Conservation (phyloP, 805 yeast species). For the Schizosaccharomyces octosporus region DNA sequence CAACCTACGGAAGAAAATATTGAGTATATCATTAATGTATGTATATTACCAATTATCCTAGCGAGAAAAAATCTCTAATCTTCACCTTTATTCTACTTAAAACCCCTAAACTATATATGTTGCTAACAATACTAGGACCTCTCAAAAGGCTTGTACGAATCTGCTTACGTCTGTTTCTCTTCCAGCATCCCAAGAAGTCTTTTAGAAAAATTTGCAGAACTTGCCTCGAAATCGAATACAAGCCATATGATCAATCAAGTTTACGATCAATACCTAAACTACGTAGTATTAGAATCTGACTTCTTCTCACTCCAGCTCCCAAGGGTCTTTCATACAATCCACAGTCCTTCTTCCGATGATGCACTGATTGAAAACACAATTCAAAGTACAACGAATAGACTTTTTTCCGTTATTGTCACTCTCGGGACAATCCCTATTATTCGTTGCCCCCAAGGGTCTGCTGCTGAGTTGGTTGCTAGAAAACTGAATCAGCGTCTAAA, state of each 20-base stretch:
- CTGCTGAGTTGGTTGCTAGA: slow-evolving; percentile 83
- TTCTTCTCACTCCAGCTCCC: slow-evolving; percentile 55
- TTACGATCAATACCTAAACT: slow-evolving; percentile 80
- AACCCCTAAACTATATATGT: background rate
- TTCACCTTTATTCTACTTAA: no score
- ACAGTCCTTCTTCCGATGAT: slow-evolving; percentile 49
- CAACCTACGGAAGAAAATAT: slow-evolving; percentile 68
- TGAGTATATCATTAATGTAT: slow-evolving; percentile 24
- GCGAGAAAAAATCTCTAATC: no score
- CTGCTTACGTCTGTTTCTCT: slow-evolving; percentile 65
- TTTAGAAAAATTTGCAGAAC: slow-evolving; percentile 61
- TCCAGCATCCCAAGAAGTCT: slow-evolving; percentile 52
- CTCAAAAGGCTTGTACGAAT: slow-evolving; percentile 48
- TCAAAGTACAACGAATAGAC: slow-evolving; percentile 48
- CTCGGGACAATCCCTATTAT: slow-evolving; percentile 51
- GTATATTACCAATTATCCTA: background rate
- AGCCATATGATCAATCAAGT: slow-evolving; percentile 60
- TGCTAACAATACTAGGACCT: slow-evolving; percentile 24
- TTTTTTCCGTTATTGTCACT: slow-evolving; percentile 38
- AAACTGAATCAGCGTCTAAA: slow-evolving; percentile 62
- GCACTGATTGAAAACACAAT: slow-evolving; percentile 45
- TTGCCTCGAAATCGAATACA: slow-evolving; percentile 44
- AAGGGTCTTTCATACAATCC: slow-evolving; percentile 40
- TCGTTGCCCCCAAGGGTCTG: slow-evolving; percentile 75
- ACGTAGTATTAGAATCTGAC: slow-evolving; percentile 78